phyloP scores from a whole-genome alignment of 495 filamentous ascomycete species.

The Chaetomium tenue region DNA sequence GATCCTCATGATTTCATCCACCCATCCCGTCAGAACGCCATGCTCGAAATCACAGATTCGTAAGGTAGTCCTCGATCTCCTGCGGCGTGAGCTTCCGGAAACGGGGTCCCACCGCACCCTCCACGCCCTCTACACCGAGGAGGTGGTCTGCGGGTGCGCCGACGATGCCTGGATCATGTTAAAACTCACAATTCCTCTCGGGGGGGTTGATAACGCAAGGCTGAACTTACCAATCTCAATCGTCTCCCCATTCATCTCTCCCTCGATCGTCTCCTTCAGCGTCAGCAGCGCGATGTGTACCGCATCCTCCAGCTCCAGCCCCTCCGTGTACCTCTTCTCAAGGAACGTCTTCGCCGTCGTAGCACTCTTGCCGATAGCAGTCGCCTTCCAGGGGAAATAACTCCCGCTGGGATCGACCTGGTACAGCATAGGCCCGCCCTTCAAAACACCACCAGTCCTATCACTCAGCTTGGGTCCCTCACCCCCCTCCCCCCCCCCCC shows the following conservation, averaged over 20 bases:
- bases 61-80: conserved; percentile 98
- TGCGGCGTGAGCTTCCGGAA: conserved; percentile 95
- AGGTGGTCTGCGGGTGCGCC: conserved; percentile 90
- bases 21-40: conserved; percentile 22
- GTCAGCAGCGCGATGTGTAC: conserved; percentile 98
- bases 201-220: not conserved
- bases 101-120: conserved; percentile 82
- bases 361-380: conserved; percentile 96
- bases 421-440: conserved; percentile 95
- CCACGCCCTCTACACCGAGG: conserved; percentile 88
- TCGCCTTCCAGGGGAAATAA: conserved; percentile 99
- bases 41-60: conserved; percentile 68
- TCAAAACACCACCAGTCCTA: conserved; percentile 92
- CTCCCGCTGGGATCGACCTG: conserved; percentile 96
- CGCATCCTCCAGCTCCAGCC: conserved; percentile 94
- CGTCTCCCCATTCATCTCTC: conserved; percentile 98
- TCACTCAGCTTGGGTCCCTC: conserved; percentile 66
- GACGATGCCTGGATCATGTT: conserved; percentile 68
- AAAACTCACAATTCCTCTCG: not conserved
- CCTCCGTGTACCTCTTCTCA: conserved; percentile 97
- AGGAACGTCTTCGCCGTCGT: conserved; percentile 98
- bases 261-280: conserved; percentile 98
- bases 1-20: conserved; percentile 19
- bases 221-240: conserved; percentile 84
- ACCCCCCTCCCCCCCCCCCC: conserved; percentile 43